Evolutionary conservation across 2,329 filamentous ascomycete species (phyloP).

Genomic region (Phoma herbarum): DNA sequence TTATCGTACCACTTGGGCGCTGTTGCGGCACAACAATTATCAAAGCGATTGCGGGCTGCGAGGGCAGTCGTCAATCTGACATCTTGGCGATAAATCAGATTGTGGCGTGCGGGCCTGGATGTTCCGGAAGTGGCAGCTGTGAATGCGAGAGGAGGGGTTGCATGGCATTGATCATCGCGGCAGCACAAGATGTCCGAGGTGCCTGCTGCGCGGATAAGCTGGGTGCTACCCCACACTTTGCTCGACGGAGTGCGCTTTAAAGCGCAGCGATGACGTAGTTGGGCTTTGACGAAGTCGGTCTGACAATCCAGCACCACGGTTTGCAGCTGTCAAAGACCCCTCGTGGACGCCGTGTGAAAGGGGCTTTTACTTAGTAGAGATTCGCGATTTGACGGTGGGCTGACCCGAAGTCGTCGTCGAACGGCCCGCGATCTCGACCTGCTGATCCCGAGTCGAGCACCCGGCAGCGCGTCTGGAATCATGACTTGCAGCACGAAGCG

Average conservation of each 20-base stretch:
- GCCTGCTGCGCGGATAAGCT: conserved; percentile 7
- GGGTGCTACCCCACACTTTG: conserved; percentile 22
- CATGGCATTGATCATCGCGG: conserved; percentile 14
- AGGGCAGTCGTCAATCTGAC: not conserved
- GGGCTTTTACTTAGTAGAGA: not conserved
- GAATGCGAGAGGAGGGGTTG: conserved; percentile 3
- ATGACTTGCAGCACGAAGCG: conserved; percentile 40
- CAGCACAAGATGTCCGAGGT: conserved; percentile 6
- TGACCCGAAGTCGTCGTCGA: not conserved
- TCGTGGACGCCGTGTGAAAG: not conserved
- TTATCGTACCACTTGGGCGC: not conserved
- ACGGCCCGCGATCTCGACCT: conserved; percentile 31
- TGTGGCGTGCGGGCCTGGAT: conserved; percentile 2
- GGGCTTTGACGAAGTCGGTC: not conserved
- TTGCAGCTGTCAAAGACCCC: not conserved
- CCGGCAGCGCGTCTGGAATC: conserved; percentile 26
- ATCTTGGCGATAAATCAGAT: conserved; percentile 1
- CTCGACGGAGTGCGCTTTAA: not conserved
- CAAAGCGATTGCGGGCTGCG: not conserved
- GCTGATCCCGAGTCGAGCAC: conserved; percentile 23
- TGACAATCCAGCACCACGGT: conserved; percentile 1
- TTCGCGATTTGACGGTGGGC: not conserved
- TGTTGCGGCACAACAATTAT: not conserved
- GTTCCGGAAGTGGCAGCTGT: conserved; percentile 13
- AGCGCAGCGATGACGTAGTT: conserved; percentile 6